Base-by-base conservation (phyloP, 2,329 filamentous ascomycete species). In the Fusarium clavum region DNA sequence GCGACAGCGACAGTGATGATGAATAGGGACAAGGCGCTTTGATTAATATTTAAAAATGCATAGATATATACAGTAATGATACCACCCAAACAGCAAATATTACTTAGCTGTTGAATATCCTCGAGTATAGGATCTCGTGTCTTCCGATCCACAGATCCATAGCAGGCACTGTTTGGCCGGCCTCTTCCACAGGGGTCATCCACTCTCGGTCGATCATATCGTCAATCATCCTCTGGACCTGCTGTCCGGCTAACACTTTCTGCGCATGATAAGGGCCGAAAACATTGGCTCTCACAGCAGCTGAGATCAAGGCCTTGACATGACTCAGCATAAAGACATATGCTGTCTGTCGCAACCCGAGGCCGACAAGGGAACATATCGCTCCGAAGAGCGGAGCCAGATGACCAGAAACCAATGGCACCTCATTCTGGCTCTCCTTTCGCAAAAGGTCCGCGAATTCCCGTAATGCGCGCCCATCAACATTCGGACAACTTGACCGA, bases 1-100 rank as follows among this genome's bases (percentile, higher is more conserved):
- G 94, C 77, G 94, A 97, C 80, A 92, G 94, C 77, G 94, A 97
- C 80, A 92, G 94, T 77, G 94, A 97, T 65, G 92, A 85, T 59
- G 82, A 85, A 76, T 81, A 80, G 78, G 69, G 49, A 64, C 67
- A 74, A 75, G 63, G 76, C 64, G 71, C 72, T 73, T 73, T 76
- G 52, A 59, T 59, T 63, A 45, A 60, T 61, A 63, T 65, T 54
- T 61, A 69, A 58, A 55, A 62, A 64, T 64, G 53, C 69, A 74
- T 72, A 77, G 64, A 75, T 67, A 70, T 69, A 70, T 67, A 63
- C 59, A 64, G 65, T 73, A 74, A 79, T 76, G 77, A 80, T 79
- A 77, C 71, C 70, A 75, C 64, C 57, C 66, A 48, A 61, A 51
- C 61, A 66, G 67, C 58, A 46, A n/a, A 46, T 14, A 32, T 25